Evolutionary conservation across 768 basidiomycete species (phyloP).

Genomic region (Phanerochaete sordida): DNA sequence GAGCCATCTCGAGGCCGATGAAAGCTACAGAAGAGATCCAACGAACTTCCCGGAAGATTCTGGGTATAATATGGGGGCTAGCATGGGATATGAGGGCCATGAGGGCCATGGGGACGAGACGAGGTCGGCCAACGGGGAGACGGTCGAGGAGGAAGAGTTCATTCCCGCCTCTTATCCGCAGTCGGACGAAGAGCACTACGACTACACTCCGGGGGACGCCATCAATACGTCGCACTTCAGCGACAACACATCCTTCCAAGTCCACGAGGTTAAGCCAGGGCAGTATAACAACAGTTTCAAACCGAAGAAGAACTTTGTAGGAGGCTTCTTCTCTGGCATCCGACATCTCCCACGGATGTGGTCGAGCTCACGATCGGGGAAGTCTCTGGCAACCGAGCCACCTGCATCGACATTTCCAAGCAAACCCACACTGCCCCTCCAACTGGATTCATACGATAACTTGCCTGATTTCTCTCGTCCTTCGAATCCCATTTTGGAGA

Average conservation of each 20-base stretch:
- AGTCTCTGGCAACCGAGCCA: background rate
- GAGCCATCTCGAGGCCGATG: background rate
- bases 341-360: constrained; percentile 16
- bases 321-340: constrained; percentile 21
- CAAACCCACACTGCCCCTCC: background rate
- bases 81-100: background rate
- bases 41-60: background rate
- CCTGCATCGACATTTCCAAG: background rate
- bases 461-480: background rate
- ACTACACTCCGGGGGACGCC: background rate
- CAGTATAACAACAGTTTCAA: background rate
- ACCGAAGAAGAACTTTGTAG: constrained; percentile 17
- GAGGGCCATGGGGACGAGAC: background rate
- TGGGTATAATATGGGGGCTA: background rate
- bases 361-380: constrained; percentile 1
- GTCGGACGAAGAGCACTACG: background rate
- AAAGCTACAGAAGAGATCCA: background rate
- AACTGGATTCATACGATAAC: background rate
- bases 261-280: background rate
- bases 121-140: background rate
- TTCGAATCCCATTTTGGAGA: background rate
- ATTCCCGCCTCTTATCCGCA: background rate
- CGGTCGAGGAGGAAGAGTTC: background rate
- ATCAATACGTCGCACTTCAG: background rate
- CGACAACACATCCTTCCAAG: background rate